Percentiles rank a stretch among this genome's conserved stretches.
Conservation (phyloP, 116 monocot species). For the Dioscorea cayenensis region DNA sequence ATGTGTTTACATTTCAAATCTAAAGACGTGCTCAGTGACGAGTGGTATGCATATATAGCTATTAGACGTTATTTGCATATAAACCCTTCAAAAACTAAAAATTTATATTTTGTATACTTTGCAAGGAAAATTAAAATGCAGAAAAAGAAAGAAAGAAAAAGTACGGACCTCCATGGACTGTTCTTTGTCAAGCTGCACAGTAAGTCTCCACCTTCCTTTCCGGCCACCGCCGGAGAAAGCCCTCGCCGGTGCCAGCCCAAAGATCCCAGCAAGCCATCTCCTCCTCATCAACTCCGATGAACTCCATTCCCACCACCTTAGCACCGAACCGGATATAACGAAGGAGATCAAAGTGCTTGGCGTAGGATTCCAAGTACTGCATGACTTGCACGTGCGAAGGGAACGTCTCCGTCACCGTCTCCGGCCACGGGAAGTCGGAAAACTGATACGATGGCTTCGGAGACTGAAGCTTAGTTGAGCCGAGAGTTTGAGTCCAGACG, state of each 20-base stretch:
- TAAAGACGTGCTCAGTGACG: no score
- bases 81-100: no score
- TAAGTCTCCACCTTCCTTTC: constrained; percentile 43
- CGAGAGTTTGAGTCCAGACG: constrained; percentile 47
- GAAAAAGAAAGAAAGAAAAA: background rate
- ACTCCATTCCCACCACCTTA: constrained; percentile 45
- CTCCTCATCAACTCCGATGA: constrained; percentile 40
- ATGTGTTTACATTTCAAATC: no score
- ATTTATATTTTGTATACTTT: no score
- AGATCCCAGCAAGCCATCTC: constrained; percentile 50
- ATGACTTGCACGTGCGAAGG: constrained; percentile 39
- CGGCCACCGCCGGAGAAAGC: constrained; percentile 28
- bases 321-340: constrained; percentile 30
- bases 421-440: constrained; percentile 74
- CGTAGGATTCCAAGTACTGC: constrained; percentile 49
- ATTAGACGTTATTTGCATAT: no score
- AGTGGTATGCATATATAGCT: no score
- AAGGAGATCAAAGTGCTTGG: constrained; percentile 37
- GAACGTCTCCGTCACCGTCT: constrained; percentile 19
- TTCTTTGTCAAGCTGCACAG: constrained; percentile 9
- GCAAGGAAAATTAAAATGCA: no score
- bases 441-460: constrained; percentile 32
- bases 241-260: constrained; percentile 48
- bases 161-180: background rate
- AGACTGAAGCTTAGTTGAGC: constrained; percentile 63